Base-by-base conservation (phyloP, 2,329 filamentous ascomycete genomes). In the Venturia asperata region DNA sequence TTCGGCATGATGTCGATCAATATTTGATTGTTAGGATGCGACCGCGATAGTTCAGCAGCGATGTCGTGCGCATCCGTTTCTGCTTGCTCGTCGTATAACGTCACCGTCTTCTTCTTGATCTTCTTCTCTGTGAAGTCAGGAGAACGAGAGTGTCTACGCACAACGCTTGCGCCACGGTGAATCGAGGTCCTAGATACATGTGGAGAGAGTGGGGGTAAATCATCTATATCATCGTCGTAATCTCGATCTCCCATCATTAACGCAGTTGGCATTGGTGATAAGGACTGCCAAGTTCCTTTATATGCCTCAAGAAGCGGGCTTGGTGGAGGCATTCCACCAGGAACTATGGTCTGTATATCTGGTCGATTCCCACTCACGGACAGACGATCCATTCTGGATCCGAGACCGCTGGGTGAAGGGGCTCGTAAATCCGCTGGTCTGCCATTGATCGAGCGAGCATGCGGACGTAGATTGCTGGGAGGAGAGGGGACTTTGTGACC, bases 241-340 rank as follows among this genome's bases (percentile, higher is more conserved):
- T 82, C 73, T 45, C 71, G 86, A 72, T 71, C 87, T 30, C 75
- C 80, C 30, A 92, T 79, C 70, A 85, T 79, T 66, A 85, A 79
- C 0, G 92, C 91, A 0, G 92, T 92, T 0, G 92, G 92, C 91
- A 97, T 96, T 0, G 93, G 92, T 0, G 92, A 96, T 70, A 95
- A 90, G 66, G 90, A 91, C 76, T 97, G 93, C 71, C 96, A 97
- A 0, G 92, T 96, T 47, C 93, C 93, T 68, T 88, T 89, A 76
- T 97, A 97, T 0, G 94, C 88, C 77, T 97, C 93, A 1, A 96
- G 84, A 62, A 97, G 81, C 0, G 93, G 94, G 68, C 91, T 96
- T 0, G 85, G 85, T 0, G 92, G 91, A 1, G 91, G 83, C 56
- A 81, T 74, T 42, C 72, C 76, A 24, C 73, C 74, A 47, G 47